phyloP scores from a whole-genome alignment of 192 early-diverging fungal species.

The Glomus cerebriforme region DNA sequence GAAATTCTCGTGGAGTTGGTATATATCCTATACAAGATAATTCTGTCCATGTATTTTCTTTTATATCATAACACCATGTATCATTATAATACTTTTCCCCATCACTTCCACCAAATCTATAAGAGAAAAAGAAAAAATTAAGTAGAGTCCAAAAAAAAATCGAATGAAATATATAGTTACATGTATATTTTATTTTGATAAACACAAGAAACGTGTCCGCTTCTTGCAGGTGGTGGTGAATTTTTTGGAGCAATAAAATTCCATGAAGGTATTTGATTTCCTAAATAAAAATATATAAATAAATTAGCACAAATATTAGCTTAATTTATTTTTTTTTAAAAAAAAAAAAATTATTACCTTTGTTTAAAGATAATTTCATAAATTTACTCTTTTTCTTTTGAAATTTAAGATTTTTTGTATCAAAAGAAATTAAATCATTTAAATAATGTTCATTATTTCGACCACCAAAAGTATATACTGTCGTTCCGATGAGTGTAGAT shows the following conservation, averaged over 20 bases:
- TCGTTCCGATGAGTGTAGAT: slow-evolving; percentile 45
- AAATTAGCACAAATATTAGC: too few relatives aligned
- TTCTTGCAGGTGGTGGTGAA: neutral
- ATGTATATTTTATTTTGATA: neutral
- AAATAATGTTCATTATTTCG: slow-evolving; percentile 43
- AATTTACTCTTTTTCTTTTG: neutral
- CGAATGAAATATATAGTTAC: neutral
- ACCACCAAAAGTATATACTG: slow-evolving; percentile 57
- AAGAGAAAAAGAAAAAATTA: neutral
- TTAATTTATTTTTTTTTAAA: too few relatives aligned
- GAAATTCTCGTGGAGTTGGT: slow-evolving; percentile 46
- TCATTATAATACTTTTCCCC: slow-evolving; percentile 55
- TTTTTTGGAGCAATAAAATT: neutral
- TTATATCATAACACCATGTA: slow-evolving; percentile 56
- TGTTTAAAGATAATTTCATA: neutral
- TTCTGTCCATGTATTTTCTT: slow-evolving; percentile 43
- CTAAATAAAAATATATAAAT: neutral
- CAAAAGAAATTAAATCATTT: slow-evolving; percentile 52
- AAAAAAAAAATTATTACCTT: neutral
- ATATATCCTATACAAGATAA: slow-evolving; percentile 46
- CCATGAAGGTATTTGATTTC: neutral
- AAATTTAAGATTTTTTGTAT: slow-evolving; percentile 33
- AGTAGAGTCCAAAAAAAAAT: too few relatives aligned
- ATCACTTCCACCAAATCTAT: slow-evolving; percentile 59
- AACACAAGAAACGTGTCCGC: neutral